Percentiles rank a stretch among this genome's conserved stretches.
Conservation (phyloP, 2,329 filamentous ascomycete genomes). For the Aspergillus neotritici region DNA sequence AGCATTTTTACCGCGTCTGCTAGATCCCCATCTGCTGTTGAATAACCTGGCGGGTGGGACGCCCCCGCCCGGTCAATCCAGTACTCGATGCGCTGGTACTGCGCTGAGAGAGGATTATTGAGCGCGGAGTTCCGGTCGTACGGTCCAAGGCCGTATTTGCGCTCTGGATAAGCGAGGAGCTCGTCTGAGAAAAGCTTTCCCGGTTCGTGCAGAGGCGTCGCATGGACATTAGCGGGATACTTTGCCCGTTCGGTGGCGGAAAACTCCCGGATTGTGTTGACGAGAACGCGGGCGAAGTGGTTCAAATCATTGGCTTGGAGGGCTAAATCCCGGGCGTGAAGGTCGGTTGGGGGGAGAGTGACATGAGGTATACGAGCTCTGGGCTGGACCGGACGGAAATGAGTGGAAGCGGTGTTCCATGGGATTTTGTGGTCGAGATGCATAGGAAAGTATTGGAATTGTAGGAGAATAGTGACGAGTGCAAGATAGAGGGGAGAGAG, state of each 20-base stretch:
- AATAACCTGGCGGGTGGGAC: too few species aligned
- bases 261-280: constrained; percentile 1
- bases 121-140: constrained; percentile 1
- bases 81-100: neutral
- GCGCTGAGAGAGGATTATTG: neutral
- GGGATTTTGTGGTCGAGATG: constrained; percentile 7
- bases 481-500: too few species aligned
- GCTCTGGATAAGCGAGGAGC: too few species aligned
- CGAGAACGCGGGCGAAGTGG: neutral
- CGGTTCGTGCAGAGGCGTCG: too few species aligned
- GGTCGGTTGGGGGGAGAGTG: too few species aligned
- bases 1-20: constrained; percentile 6
- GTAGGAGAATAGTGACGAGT: too few species aligned
- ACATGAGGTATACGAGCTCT: too few species aligned
- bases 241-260: constrained; percentile 2
- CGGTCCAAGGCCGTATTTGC: constrained; percentile 1
- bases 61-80: neutral
- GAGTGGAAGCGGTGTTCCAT: constrained; percentile 3
- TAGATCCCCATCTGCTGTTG: neutral
- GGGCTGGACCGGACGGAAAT: neutral
- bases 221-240: too few species aligned
- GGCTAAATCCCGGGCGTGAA: neutral
- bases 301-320: neutral
- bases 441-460: neutral
- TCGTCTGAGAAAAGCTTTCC: too few species aligned